A percentile compares a stretch with the other conserved stretches of the same genome.
These are phyloP conservation scores for Epichloe scottii DNA, from an alignment of 2,329 filamentous ascomycete genomes.

Conservation along the genomic window DNA sequence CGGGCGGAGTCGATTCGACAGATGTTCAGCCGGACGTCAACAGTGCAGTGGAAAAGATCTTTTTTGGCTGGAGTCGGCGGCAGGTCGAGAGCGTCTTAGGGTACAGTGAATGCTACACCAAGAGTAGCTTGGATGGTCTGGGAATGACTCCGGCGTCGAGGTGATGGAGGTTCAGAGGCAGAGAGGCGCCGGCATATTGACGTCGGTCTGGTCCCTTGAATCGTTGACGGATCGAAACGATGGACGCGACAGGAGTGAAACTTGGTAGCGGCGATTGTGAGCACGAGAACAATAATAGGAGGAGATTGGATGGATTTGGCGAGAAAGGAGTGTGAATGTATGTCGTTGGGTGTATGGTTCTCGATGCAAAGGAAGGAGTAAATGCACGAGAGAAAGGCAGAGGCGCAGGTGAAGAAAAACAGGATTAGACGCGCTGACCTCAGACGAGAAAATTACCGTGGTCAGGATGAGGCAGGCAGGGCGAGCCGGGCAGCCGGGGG, in stretches of 20 bases:
- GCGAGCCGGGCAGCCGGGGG: background rate
- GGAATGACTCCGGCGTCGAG: background rate
- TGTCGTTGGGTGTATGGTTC: background rate
- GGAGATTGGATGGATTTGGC: too few species aligned
- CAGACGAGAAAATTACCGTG: background rate
- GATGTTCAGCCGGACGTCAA: background rate
- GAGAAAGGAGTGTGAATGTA: background rate
- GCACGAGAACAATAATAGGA: background rate
- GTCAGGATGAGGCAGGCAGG: background rate
- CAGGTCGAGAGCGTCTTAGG: background rate
- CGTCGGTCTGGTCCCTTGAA: background rate
- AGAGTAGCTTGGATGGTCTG: background rate
- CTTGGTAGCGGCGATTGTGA: background rate
- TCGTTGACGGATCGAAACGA: background rate
- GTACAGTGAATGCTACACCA: background rate
- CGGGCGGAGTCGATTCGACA: background rate
- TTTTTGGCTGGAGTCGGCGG: background rate
- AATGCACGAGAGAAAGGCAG: background rate
- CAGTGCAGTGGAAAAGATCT: background rate
- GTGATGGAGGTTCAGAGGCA: background rate
- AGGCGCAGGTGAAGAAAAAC: background rate
- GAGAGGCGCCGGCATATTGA: conserved; percentile 5
- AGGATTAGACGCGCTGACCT: too few species aligned
- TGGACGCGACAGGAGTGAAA: background rate
- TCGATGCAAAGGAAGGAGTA: background rate